A percentile compares a stretch with the other conserved stretches of the same genome.
These are phyloP conservation scores for Tolypocladium amazonense DNA, from an alignment of 2,329 filamentous ascomycete species.

Conservation along the genomic window DNA sequence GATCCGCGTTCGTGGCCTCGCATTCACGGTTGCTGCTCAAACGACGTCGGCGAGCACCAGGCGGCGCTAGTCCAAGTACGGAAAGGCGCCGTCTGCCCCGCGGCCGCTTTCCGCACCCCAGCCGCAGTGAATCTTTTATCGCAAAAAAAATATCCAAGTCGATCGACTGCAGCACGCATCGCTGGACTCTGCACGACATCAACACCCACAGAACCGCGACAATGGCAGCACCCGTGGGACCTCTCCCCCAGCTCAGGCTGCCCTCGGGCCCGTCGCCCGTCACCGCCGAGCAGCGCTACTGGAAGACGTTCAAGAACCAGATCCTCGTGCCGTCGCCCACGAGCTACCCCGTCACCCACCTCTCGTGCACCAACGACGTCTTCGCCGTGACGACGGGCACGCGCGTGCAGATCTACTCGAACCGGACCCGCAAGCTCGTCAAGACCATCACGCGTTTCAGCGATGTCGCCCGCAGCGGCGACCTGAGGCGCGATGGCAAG, in stretches of 20 bases:
- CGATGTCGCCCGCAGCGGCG: constrained; percentile 80
- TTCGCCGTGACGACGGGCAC: constrained; percentile 95
- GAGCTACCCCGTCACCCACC: constrained; percentile 81
- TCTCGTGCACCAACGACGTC: constrained; percentile 64
- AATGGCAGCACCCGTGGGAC: constrained; percentile 59
- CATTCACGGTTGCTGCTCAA: not conserved
- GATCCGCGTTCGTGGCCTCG: no score
- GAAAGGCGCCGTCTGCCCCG: not conserved
- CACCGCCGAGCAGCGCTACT: constrained; percentile 91
- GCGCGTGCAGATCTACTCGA: constrained; percentile 87
- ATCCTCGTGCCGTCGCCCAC: constrained; percentile 84
- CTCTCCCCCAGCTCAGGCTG: constrained; percentile 71
- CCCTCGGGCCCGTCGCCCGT: constrained; percentile 71
- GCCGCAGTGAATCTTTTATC: constrained; percentile 15
- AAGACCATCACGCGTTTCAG: constrained; percentile 94
- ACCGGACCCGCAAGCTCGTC: constrained; percentile 78
- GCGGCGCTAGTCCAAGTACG: constrained; percentile 1
- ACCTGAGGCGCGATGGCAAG: constrained; percentile 78
- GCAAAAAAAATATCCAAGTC: constrained; percentile 16
- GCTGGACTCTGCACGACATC: not conserved
- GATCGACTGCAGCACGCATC: constrained; percentile 2
- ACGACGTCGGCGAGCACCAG: not conserved
- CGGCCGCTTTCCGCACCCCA: constrained; percentile 6
- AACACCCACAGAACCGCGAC: constrained; percentile 40
- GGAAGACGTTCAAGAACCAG: constrained; percentile 89